Base-by-base conservation (phyloP, 2,329 filamentous ascomycete species). In the Blumeria hordei region DNA sequence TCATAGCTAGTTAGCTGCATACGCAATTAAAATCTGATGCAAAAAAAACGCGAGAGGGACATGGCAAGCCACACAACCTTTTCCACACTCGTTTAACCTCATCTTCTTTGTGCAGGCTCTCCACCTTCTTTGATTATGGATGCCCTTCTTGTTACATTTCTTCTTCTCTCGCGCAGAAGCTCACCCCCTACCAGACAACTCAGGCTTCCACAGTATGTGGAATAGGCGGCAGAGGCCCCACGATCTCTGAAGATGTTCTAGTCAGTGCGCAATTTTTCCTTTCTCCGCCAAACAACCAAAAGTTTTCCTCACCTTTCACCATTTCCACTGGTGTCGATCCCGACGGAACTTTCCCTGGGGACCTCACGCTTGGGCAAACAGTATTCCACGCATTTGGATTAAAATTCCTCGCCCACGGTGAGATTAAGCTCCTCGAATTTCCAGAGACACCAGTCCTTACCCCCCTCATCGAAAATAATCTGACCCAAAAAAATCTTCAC, bases 71-170 rank as follows among this genome's bases (percentile, higher is more conserved):
- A 32, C 37, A 54, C 7, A 54, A 43, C 33, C n/a, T 37, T 7
- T 52, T 52, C 10, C 28, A 35, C 18, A 52, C 49, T 10, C 49
- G 33, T n/a, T 18, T 52, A 6, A n/a, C 32, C 6, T 35, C 11
- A 32, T 36, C 16, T 36, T 28, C 49, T 52, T 16, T 9, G 6
- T 6, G n/a, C n/a, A 36, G 14, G 1, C 35, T 36, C n/a, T 34
- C 33, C 16, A 52, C 49, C n/a, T 52, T 52, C 18, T 52, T 52
- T 36, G 49, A 52, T 36, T 52, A 52, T 18, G 49, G 49, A 7
- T 52, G 28, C 18, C 14, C 49, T 11, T 34, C 49, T 16, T 52
- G 32, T 52, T 52, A 52, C 36, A 34, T 52, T 36, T 52, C 49
- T 35, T 36, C 49, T 16, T 28, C 45, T 28, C n/a, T 50, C 7